These are phyloP conservation scores for Collybia sordida DNA, from an alignment of 768 basidiomycete genomes.

Conservation along the genomic window DNA sequence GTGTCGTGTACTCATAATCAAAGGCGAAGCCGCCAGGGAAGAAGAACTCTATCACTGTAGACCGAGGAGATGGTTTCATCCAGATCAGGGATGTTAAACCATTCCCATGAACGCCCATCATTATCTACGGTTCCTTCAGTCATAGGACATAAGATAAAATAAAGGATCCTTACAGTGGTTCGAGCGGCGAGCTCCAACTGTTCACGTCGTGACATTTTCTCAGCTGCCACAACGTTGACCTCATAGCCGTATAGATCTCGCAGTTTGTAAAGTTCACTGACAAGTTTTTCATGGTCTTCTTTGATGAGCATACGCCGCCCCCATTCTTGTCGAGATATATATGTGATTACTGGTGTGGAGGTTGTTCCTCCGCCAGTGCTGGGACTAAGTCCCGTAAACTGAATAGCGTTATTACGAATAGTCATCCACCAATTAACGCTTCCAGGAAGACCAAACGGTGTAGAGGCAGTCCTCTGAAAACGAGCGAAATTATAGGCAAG, in stretches of 20 bases:
- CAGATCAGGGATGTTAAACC: constrained; percentile 85
- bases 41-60: constrained; percentile 94
- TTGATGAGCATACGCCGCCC: constrained; percentile 77
- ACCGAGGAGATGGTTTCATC: constrained; percentile 84
- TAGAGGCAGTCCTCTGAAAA: constrained; percentile 76
- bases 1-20: constrained; percentile 81
- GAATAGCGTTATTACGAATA: constrained; percentile 68
- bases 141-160: background rate
- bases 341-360: constrained; percentile 81
- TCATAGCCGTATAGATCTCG: constrained; percentile 77
- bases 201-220: constrained; percentile 75
- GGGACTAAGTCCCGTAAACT: constrained; percentile 61
- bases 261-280: constrained; percentile 68
- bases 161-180: constrained; percentile 61
- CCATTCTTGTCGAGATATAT: constrained; percentile 89
- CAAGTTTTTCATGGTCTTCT: constrained; percentile 77
- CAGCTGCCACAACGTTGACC: constrained; percentile 85
- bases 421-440: constrained; percentile 85
- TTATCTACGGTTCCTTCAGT: constrained; percentile 54
- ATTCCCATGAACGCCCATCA: constrained; percentile 95
- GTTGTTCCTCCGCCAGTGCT: constrained; percentile 44
- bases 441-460: constrained; percentile 73
- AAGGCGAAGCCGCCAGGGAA: constrained; percentile 81
- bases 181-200: constrained; percentile 80
- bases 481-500: constrained; percentile 60